Evolutionary conservation across 2,329 filamentous ascomycete genomes (phyloP).

Genomic region (Rhinocladiella similis): DNA sequence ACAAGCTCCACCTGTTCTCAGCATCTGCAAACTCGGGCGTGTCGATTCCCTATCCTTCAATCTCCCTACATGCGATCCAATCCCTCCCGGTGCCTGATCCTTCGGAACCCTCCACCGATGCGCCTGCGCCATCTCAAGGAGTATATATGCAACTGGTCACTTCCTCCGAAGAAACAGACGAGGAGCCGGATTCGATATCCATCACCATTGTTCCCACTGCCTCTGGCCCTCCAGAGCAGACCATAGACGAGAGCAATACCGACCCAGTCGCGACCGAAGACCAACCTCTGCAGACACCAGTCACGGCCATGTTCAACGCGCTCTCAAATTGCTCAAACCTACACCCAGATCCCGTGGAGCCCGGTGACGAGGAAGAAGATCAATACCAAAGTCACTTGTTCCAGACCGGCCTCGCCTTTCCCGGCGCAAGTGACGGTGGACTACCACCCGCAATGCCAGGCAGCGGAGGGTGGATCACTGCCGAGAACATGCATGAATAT

Average conservation of each 20-base stretch:
- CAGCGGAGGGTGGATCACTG: constrained; percentile 66
- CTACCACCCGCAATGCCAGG: constrained; percentile 50
- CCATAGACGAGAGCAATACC: not conserved
- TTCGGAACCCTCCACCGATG: not conserved
- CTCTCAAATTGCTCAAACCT: constrained; percentile 51
- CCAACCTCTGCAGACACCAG: constrained; percentile 39
- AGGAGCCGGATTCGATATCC: constrained; percentile 44
- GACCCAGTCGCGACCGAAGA: constrained; percentile 30
- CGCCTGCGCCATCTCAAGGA: constrained; percentile 36
- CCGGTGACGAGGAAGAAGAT: constrained; percentile 39
- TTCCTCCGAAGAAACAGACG: constrained; percentile 36
- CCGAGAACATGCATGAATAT: constrained; percentile 83
- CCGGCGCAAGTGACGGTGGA: constrained; percentile 38
- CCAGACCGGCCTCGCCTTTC: constrained; percentile 39
- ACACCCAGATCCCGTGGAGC: constrained; percentile 46
- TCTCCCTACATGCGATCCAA: constrained; percentile 51
- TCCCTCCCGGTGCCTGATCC: constrained; percentile 34
- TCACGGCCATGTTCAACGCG: constrained; percentile 44
- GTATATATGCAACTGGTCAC: constrained; percentile 50
- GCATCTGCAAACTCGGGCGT: constrained; percentile 37
- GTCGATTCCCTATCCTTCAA: constrained; percentile 49
- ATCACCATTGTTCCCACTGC: constrained; percentile 45
- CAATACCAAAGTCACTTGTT: constrained; percentile 35
- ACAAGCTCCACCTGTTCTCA: constrained; percentile 47
- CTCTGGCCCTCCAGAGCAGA: constrained; percentile 19